These are phyloP conservation scores for Fragilaria crotonensis DNA, from an alignment of 108 stramenopile species.

Conservation along the genomic window DNA sequence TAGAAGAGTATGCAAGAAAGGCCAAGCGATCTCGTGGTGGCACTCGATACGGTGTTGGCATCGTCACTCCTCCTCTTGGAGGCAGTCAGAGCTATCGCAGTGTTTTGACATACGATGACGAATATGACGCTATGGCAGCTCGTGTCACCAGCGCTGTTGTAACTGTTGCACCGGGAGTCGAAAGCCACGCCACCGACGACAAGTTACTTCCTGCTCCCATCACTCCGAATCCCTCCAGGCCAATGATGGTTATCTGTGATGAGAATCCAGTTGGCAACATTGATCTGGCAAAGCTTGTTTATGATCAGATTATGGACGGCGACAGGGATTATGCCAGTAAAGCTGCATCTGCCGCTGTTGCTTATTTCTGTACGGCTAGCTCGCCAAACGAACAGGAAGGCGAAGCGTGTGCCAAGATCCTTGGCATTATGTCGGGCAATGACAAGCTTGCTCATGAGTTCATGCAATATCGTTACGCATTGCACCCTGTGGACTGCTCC, in stretches of 20 bases:
- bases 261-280: too few relatives aligned
- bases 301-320: too few relatives aligned
- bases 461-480: slow-evolving; percentile 40
- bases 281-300: too few relatives aligned
- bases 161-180: too few relatives aligned
- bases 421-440: slow-evolving; percentile 27
- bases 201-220: too few relatives aligned
- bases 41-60: slow-evolving; percentile 22
- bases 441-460: slow-evolving; percentile 33
- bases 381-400: slow-evolving; percentile 34
- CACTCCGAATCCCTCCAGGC: too few relatives aligned
- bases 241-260: too few relatives aligned
- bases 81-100: slow-evolving; percentile 14
- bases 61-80: slow-evolving; percentile 44
- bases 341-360: slow-evolving; percentile 28
- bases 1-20: slow-evolving; percentile 47
- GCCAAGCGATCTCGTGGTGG: slow-evolving; percentile 22
- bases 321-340: background rate
- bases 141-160: too few relatives aligned
- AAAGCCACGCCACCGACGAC: too few relatives aligned
- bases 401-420: slow-evolving; percentile 20
- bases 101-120: slow-evolving; percentile 62
- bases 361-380: slow-evolving; percentile 49
- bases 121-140: slow-evolving; percentile 10
- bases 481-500: slow-evolving; percentile 25